A percentile compares a stretch with the other conserved stretches of the same genome.
These are phyloP conservation scores for Monosporascus sp. DNA, from an alignment of 2,329 filamentous ascomycete species.

Conservation along the genomic window DNA sequence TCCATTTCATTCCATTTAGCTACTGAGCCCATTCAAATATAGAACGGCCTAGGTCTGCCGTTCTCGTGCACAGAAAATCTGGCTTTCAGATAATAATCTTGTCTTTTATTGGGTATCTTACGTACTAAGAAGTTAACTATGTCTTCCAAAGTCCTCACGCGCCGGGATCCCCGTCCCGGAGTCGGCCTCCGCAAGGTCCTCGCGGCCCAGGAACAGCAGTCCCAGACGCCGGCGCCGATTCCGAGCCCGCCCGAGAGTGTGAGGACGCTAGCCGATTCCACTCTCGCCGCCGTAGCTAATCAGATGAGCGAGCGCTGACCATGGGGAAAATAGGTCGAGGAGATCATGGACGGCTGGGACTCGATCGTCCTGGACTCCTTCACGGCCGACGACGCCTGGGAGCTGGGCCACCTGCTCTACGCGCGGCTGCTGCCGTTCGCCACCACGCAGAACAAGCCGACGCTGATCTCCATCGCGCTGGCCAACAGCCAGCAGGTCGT, in stretches of 20 bases:
- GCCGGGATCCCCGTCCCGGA: not conserved
- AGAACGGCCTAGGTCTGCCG: too few species aligned
- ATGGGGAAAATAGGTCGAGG: slow-evolving; percentile 16
- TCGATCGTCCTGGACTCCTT: slow-evolving; percentile 47
- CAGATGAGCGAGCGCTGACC: not conserved
- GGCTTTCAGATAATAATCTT: too few species aligned
- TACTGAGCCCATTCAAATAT: too few species aligned
- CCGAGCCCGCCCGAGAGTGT: slow-evolving; percentile 10
- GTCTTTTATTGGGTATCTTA: too few species aligned
- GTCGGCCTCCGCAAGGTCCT: not conserved
- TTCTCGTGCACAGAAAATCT: too few species aligned
- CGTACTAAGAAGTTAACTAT: not conserved
- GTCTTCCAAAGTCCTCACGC: not conserved
- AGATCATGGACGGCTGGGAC: slow-evolving; percentile 31
- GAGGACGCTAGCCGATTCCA: not conserved
- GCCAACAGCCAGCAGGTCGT: slow-evolving; percentile 54
- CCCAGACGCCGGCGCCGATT: slow-evolving; percentile 2
- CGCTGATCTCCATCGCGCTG: slow-evolving; percentile 60
- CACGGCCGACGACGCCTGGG: slow-evolving; percentile 59
- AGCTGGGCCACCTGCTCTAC: slow-evolving; percentile 59
- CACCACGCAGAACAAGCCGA: slow-evolving; percentile 32
- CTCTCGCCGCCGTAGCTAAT: not conserved
- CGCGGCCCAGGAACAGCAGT: not conserved
- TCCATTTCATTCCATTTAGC: too few species aligned
- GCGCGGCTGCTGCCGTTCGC: slow-evolving; percentile 52